A percentile compares a stretch with the other conserved stretches of the same genome.
Evolutionary conservation across 306 rosid genomes (phyloP).

Genomic region (Vicia sativa): DNA sequence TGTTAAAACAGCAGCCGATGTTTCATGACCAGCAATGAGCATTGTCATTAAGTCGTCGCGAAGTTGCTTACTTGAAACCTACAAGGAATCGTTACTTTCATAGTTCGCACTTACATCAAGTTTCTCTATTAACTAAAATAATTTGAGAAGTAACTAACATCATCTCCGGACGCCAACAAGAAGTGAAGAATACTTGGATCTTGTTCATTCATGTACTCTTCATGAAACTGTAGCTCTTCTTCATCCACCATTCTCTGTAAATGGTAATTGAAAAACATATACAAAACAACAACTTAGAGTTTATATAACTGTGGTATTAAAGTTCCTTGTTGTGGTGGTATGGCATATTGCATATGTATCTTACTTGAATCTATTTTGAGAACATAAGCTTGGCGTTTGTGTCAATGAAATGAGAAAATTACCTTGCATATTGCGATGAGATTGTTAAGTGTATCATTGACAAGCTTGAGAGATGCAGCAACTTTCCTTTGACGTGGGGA

Average conservation of each 20-base stretch:
- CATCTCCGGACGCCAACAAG: slow-evolving; percentile 97
- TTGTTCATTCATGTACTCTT: slow-evolving; percentile 92
- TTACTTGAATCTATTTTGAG: slow-evolving; percentile 16
- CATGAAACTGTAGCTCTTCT: slow-evolving; percentile 95
- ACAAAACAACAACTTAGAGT: no score
- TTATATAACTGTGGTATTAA: no score
- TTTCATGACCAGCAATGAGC: slow-evolving; percentile 99
- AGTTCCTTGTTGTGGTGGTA: no score
- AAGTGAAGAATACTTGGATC: slow-evolving; percentile 98
- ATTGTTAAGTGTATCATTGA: slow-evolving; percentile 76
- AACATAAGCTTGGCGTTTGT: slow-evolving; percentile 6
- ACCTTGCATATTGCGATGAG: slow-evolving; percentile 93
- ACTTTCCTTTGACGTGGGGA: slow-evolving; percentile 91
- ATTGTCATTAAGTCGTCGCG: slow-evolving; percentile 98
- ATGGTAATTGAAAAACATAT: slow-evolving; percentile 15
- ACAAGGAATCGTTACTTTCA: slow-evolving; percentile 40
- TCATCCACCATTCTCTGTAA: slow-evolving; percentile 96
- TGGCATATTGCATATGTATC: slow-evolving; percentile 8
- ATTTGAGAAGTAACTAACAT: slow-evolving; percentile 45
- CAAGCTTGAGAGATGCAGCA: slow-evolving; percentile 78
- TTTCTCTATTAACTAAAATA: slow-evolving; percentile 25
- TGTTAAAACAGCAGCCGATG: slow-evolving; percentile 96
- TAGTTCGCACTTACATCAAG: slow-evolving; percentile 25
- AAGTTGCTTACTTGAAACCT: slow-evolving; percentile 98
- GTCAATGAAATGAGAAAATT: slow-evolving; percentile 41